Evolutionary conservation across 2,329 filamentous ascomycete genomes (phyloP).

Genomic region (Chrysoporthe austroafricana): DNA sequence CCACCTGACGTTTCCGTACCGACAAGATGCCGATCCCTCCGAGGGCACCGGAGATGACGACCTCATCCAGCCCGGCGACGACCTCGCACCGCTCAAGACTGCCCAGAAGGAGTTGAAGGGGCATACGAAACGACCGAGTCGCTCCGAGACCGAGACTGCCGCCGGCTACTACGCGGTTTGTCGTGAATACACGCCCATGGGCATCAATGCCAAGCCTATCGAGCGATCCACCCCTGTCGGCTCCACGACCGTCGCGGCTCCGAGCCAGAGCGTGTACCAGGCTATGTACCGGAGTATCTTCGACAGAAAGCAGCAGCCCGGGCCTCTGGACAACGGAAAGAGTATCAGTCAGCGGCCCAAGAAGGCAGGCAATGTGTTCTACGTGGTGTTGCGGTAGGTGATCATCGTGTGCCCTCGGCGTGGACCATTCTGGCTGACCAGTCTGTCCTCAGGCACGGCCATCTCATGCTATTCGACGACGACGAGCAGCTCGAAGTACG

Average conservation of each 20-base stretch:
- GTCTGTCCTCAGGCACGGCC: constrained; percentile 69
- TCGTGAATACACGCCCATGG: constrained; percentile 88
- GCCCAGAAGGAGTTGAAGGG: constrained; percentile 63
- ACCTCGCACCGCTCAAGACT: constrained; percentile 65
- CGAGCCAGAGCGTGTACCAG: constrained; percentile 95
- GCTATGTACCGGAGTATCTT: constrained; percentile 98
- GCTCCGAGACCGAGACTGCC: constrained; percentile 75
- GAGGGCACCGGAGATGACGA: constrained; percentile 41
- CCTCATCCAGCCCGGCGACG: constrained; percentile 65
- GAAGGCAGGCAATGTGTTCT: constrained; percentile 86
- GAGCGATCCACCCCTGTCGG: constrained; percentile 83
- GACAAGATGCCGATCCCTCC: constrained; percentile 43
- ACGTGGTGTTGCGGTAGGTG: constrained; percentile 80
- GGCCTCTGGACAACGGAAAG: constrained; percentile 53
- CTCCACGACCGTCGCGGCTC: constrained; percentile 71
- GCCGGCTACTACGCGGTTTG: constrained; percentile 96
- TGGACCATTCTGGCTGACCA: constrained; percentile 25
- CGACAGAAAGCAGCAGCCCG: constrained; percentile 67
- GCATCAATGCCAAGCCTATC: constrained; percentile 89
- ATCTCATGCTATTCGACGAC: constrained; percentile 97
- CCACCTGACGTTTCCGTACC: constrained; percentile 68
- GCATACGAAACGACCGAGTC: constrained; percentile 50
- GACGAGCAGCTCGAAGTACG: constrained; percentile 93
- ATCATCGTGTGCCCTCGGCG: background rate
- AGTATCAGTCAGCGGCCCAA: constrained; percentile 58